Percentiles rank a stretch among this genome's conserved stretches.
These are phyloP conservation scores for Acacia pycnantha DNA, from an alignment of 331 rosid genomes.

Conservation along the genomic window DNA sequence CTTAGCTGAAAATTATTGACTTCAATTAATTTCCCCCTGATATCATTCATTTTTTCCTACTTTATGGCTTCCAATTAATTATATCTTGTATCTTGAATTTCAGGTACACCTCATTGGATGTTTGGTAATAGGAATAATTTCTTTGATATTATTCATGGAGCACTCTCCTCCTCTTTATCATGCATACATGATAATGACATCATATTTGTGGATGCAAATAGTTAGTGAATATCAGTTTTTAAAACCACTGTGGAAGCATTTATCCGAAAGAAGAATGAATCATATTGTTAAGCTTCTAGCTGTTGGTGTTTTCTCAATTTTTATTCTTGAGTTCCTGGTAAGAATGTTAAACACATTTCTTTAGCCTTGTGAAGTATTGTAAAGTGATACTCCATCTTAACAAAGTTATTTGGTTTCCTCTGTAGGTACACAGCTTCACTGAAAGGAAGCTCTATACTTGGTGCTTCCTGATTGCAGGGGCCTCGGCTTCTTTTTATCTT, in stretches of 20 bases:
- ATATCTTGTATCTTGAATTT: conserved; percentile 28
- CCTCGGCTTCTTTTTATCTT: conserved; percentile 54
- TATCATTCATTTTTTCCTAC: conserved; percentile 1
- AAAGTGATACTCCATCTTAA: conserved; percentile 34
- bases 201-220: conserved; percentile 74
- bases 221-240: conserved; percentile 64
- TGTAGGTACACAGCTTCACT: conserved; percentile 82
- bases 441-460: conserved; percentile 88
- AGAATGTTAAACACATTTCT: conserved; percentile 28
- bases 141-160: conserved; percentile 62
- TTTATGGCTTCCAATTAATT: not conserved
- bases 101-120: conserved; percentile 72
- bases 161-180: conserved; percentile 89
- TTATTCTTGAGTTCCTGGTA: conserved; percentile 86
- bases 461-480: conserved; percentile 69
- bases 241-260: conserved; percentile 64
- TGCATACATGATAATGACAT: conserved; percentile 72
- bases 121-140: conserved; percentile 52
- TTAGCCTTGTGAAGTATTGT: conserved; percentile 24
- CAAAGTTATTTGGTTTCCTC: conserved; percentile 17
- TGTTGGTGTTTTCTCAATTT: conserved; percentile 52
- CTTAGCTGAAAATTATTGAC: conserved; percentile 6
- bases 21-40: not conserved
- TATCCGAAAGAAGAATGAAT: conserved; percentile 55
- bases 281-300: conserved; percentile 54